Evolutionary conservation across 495 filamentous ascomycete genomes (phyloP), one percentile per base, ranked within the genome.

Genomic region (Penicillium angulare): DNA sequence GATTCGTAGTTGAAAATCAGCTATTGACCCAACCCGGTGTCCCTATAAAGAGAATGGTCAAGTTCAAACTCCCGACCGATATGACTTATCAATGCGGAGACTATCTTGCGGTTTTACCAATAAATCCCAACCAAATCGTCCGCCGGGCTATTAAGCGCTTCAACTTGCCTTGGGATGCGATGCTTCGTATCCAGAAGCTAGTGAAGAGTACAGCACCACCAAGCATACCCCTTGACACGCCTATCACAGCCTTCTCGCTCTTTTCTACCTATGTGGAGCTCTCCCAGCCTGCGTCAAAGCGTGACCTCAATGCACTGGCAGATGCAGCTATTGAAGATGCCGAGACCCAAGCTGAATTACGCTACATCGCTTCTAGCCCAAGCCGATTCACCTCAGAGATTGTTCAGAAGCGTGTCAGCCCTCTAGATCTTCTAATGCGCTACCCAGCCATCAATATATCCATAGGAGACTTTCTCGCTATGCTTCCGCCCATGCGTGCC

Each of bases 191-290:
- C 51, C 69, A 70, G 29, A 71, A 69, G 47, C 36, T 63, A 5
- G 48, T 58, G 2, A 55, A 61, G 16, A 49, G 73, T 32, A 64
- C 63, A 7, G 69, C 72, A 5, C 65, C 72, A 1, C 80, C 82
- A 0, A 68, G 74, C 1, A 68, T 90, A 8, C 87, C 87, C 0
- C 78, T 78, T 2, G 72, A 76, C 27, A 69, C 67, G 1, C 79
- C 83, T 0, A 73, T 90, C 16, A 77, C 82, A 1, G 83, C 80
- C 0, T 73, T 72, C 26, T 83, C 83, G 52, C 67, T 90, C 1
- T 71, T 90, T 7, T 75, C 80, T 2, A 79, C 81, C 16, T 90
- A 90, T 45, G 83, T 92, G 12, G 88, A 92, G 60, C 75, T 92
- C 5, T 75, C 75, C 9, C 83, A 86, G 35, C 86, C 86, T 0